phyloP scores from a whole-genome alignment of 768 basidiomycete genomes.

The Collybia nuda region DNA sequence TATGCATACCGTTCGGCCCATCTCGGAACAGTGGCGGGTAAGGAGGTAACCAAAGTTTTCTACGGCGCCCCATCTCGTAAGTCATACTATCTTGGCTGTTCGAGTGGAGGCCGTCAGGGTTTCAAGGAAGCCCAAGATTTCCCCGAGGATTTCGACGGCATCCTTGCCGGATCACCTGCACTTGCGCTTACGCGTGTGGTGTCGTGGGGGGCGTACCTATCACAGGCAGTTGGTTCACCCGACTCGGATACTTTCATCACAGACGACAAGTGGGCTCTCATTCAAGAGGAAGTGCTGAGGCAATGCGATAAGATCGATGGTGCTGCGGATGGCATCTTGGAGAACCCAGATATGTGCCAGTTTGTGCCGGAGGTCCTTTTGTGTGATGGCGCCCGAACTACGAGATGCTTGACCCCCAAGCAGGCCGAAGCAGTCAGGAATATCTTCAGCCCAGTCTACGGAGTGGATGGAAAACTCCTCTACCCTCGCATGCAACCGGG shows the following conservation, averaged over 20 bases:
- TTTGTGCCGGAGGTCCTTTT: conserved; percentile 8
- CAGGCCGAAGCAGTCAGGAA: conserved; percentile 7
- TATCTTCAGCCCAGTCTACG: conserved; percentile 9
- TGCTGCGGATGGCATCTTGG: conserved; percentile 11
- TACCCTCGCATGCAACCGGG: conserved; percentile 12
- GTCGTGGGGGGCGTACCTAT: not conserved
- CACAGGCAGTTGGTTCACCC: not conserved
- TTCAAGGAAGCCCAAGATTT: conserved; percentile 6
- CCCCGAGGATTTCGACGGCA: conserved; percentile 11
- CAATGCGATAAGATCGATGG: conserved; percentile 14
- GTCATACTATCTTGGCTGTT: conserved; percentile 8
- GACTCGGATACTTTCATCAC: not conserved
- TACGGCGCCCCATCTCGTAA: conserved; percentile 2
- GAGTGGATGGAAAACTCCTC: conserved; percentile 1
- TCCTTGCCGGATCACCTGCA: conserved; percentile 1
- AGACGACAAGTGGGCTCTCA: not conserved
- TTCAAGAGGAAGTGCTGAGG: conserved; percentile 6
- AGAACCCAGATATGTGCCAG: conserved; percentile 10
- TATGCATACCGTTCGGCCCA: conserved; percentile 3
- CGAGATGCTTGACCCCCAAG: conserved; percentile 1
- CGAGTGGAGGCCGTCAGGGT: conserved; percentile 5
- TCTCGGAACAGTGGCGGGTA: conserved; percentile 7
- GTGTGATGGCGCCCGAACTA: not conserved
- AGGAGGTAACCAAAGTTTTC: conserved; percentile 8
- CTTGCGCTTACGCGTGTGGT: not conserved